These are phyloP conservation scores for Neurospora tetraspora DNA, from an alignment of 495 filamentous ascomycete species.

Conservation along the genomic window DNA sequence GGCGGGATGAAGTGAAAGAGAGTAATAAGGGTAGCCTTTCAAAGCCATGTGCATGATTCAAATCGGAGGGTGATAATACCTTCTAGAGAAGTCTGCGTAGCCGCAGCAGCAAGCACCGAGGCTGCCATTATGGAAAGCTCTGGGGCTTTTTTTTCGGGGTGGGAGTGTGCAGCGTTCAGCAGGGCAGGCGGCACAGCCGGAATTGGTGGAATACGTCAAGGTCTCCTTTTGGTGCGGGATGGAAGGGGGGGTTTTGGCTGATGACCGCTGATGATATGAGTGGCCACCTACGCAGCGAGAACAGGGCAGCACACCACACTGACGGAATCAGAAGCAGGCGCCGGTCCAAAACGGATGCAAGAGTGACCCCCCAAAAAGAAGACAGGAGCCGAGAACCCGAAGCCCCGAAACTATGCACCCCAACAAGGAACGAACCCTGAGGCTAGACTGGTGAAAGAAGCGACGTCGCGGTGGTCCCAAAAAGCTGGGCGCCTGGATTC, in stretches of 20 bases:
- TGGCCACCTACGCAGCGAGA: not conserved
- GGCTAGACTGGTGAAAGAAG: not conserved
- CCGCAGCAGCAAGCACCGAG: conserved; percentile 23
- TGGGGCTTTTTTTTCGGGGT: not conserved
- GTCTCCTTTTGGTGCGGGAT: not conserved
- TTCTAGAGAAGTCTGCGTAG: conserved; percentile 20
- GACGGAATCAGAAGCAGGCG: not conserved
- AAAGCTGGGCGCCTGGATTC: not conserved
- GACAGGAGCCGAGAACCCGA: not conserved
- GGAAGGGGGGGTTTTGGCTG: not conserved
- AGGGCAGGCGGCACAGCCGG: conserved; percentile 10
- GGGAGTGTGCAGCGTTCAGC: not conserved
- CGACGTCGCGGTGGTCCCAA: not conserved
- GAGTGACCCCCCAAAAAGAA: not conserved
- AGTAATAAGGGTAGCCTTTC: conserved; percentile 5
- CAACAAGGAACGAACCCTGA: not conserved
- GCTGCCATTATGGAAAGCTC: conserved; percentile 18
- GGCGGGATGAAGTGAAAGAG: not conserved
- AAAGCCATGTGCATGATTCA: conserved; percentile 6
- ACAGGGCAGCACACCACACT: not conserved
- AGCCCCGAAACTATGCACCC: not conserved
- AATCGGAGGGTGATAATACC: conserved; percentile 18
- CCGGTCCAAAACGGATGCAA: not conserved
- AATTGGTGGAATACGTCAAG: not conserved
- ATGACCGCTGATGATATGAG: not conserved